phyloP scores from a whole-genome alignment of 2,329 filamentous ascomycete genomes.

The Phialocephala sp. region DNA sequence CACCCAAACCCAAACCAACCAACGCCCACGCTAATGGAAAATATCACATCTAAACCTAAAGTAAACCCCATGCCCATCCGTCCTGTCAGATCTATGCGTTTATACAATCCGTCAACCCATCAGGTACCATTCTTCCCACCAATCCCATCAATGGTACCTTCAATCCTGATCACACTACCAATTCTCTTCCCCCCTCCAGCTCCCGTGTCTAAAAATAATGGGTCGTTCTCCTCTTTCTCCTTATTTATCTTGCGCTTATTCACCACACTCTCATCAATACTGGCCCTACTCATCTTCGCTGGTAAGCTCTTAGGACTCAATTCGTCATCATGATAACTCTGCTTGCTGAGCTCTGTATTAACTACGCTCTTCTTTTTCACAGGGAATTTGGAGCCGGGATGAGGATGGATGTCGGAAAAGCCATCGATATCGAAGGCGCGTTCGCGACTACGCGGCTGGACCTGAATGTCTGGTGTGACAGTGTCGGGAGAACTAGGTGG shows the following conservation, averaged over 20 bases:
- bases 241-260: neutral
- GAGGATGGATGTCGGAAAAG: neutral
- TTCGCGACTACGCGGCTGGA: neutral
- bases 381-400: neutral
- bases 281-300: neutral
- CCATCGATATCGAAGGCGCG: neutral
- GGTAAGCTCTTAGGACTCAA: constrained; percentile 8
- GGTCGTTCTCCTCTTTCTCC: constrained; percentile 1
- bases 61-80: neutral
- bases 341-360: neutral
- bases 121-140: constrained; percentile 15
- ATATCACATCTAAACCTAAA: neutral
- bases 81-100: neutral
- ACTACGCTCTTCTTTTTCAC: neutral
- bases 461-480: neutral
- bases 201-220: neutral
- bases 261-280: neutral
- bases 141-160: neutral
- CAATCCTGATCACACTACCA: constrained; percentile 5
- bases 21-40: constrained; percentile 25
- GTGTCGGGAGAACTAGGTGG: neutral
- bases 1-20: neutral
- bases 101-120: constrained; percentile 2
- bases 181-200: neutral
- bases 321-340: neutral